Conservation (phyloP, 768 basidiomycete genomes). For the Lyophyllum atratum region DNA sequence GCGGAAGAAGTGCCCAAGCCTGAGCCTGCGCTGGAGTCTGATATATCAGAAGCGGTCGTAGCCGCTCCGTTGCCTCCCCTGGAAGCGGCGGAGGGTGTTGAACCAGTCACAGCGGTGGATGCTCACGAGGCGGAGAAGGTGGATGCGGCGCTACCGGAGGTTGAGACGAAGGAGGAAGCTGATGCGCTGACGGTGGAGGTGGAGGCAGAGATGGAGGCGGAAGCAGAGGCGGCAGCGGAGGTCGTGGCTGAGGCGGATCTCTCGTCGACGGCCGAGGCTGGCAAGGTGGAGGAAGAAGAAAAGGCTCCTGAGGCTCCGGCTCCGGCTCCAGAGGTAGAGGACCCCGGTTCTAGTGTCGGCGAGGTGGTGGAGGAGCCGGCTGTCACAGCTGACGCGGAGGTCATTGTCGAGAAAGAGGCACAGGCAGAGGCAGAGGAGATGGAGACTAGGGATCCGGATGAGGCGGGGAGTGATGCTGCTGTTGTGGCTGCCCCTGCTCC, state of each 20-base stretch:
- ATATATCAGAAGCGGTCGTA: background rate
- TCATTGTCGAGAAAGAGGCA: background rate
- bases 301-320: too few relatives aligned
- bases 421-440: background rate
- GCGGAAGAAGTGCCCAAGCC: background rate
- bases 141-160: background rate
- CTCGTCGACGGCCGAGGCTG: too few relatives aligned
- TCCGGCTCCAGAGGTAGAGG: background rate
- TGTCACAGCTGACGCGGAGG: background rate
- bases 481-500: too few relatives aligned
- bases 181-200: background rate
- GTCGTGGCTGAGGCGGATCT: constrained; percentile 1
- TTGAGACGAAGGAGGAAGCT: constrained; percentile 1
- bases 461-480: too few relatives aligned
- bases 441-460: too few relatives aligned
- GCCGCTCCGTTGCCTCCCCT: background rate
- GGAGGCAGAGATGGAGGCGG: constrained; percentile 9
- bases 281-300: constrained; percentile 7
- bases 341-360: background rate
- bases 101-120: background rate
- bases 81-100: too few relatives aligned
- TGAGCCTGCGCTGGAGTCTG: background rate
- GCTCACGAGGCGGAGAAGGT: background rate
- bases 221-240: background rate
- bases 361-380: background rate